Evolutionary conservation across 192 early-diverging fungal genomes (phyloP).

Genomic region (Coemansia sp.): DNA sequence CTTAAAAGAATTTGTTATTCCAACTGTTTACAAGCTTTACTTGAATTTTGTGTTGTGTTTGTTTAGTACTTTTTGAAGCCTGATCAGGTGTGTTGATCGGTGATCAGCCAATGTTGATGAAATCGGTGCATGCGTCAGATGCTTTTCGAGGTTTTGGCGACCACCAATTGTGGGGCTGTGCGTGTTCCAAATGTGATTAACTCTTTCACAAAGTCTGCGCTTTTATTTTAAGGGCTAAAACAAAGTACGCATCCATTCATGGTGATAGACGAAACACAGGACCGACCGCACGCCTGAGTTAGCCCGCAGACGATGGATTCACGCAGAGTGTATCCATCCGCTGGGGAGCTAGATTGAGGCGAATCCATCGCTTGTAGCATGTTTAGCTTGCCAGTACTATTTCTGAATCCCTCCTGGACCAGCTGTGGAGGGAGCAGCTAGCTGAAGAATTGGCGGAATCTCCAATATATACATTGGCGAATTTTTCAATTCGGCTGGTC

Average conservation of each 20-base stretch:
- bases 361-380: not conserved
- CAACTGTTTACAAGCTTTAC: not conserved
- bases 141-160: too few species aligned
- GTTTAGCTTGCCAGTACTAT: not conserved
- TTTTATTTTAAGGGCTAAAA: slow-evolving; percentile 19
- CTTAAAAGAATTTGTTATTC: not conserved
- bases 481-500: too few species aligned
- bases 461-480: too few species aligned
- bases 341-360: not conserved
- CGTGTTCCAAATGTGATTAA: too few species aligned
- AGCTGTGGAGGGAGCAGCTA: not conserved
- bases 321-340: not conserved
- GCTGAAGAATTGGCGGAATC: not conserved
- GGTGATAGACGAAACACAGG: not conserved
- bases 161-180: too few species aligned
- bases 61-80: too few species aligned
- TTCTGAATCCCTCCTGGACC: not conserved
- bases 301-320: not conserved
- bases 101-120: too few species aligned
- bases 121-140: too few species aligned
- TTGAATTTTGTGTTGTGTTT: not conserved
- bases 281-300: not conserved
- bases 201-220: slow-evolving; percentile 24
- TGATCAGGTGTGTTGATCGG: too few species aligned
- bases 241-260: slow-evolving; percentile 44